Base-by-base conservation (phyloP, 176 grass and related monocot species). In the Aegilops tauschii region DNA sequence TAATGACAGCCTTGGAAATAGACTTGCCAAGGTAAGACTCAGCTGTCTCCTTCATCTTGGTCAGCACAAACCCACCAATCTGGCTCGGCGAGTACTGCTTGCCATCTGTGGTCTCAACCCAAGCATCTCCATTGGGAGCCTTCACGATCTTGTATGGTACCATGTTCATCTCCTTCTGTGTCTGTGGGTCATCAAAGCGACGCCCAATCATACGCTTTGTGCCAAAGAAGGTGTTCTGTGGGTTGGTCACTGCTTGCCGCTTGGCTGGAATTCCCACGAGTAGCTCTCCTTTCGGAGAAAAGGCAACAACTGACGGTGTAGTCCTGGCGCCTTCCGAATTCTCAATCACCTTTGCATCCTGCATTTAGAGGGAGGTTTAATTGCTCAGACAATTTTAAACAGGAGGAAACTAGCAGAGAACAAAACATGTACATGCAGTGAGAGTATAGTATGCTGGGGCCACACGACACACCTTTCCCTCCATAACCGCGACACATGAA, bases 251-350 rank as follows among this genome's bases (percentile, higher is more conserved):
- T 40, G 88, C 88, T 37, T 86, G 83, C 12, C 88, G 78, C 68
- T 90, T 91, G 21, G 89, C 85, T 84, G 89, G 85, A 76, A 76
- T 91, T 36, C 85, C 81, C 9, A 91, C 85, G 17, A 91, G 89
- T 23, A 91, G 69, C 35, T 91, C 89, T 49, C 74, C 76, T 35
- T 91, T 91, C 25, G 13, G 68, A 69, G 56, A 87, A 16, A 91
- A 84, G 5, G 85, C 89, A 80, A 91, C 80, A 37, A 91, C 89
- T 61, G 89, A 91, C 0, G 85, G 89, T 21, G 89, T 87, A 12
- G 85, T 91, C 76, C 89, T 47, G 2, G 85, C 39, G 1, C 89
- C 89, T 91, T 87, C 81, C 5, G 68, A 83, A 49, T 87, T 91
- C 68, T 91, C 89, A 9, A 87, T 87, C 13, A 83, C 89, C 64